Percentiles rank a stretch among this genome's conserved stretches.
Evolutionary conservation across 2,329 filamentous ascomycete genomes (phyloP).

Genomic region (Elsinoe australis): DNA sequence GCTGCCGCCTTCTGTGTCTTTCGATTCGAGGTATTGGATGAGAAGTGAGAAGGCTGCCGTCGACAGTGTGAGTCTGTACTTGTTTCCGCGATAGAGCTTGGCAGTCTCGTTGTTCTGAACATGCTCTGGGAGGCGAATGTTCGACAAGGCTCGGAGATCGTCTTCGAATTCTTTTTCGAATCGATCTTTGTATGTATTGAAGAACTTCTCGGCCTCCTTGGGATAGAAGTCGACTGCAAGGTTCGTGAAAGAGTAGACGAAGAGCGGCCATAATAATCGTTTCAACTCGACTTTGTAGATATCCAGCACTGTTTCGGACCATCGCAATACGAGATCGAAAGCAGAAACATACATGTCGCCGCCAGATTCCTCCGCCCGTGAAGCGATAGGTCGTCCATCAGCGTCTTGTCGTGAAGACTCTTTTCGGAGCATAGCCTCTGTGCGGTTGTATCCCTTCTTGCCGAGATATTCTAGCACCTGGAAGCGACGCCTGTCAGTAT

Average conservation of each 20-base stretch:
- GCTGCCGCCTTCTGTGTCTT: slow-evolving; percentile 69
- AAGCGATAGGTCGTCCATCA: slow-evolving; percentile 67
- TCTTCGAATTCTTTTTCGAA: slow-evolving; percentile 76
- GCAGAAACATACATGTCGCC: slow-evolving; percentile 71
- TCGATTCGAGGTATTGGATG: slow-evolving; percentile 82
- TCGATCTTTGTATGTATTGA: slow-evolving; percentile 56
- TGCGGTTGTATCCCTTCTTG: slow-evolving; percentile 89
- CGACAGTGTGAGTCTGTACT: slow-evolving; percentile 85
- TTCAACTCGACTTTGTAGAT: slow-evolving; percentile 91
- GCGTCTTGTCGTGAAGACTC: slow-evolving; percentile 79
- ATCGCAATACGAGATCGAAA: slow-evolving; percentile 48
- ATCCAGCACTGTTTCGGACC: slow-evolving; percentile 87
- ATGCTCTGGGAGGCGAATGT: slow-evolving; percentile 69
- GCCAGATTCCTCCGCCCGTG: slow-evolving; percentile 57
- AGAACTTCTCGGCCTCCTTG: slow-evolving; percentile 65
- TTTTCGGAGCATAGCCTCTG: slow-evolving; percentile 83
- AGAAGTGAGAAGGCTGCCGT: slow-evolving; percentile 73
- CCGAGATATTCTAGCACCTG: slow-evolving; percentile 89
- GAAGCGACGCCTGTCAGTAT: slow-evolving; percentile 16
- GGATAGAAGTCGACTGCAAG: slow-evolving; percentile 65
- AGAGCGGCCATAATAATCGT: slow-evolving; percentile 85
- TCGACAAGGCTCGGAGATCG: slow-evolving; percentile 67
- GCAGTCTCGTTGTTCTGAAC: slow-evolving; percentile 67
- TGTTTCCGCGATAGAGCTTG: slow-evolving; percentile 74
- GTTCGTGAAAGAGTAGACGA: slow-evolving; percentile 85